Conservation (phyloP, 2,329 filamentous ascomycete species). For the Fusarium begoniae region DNA sequence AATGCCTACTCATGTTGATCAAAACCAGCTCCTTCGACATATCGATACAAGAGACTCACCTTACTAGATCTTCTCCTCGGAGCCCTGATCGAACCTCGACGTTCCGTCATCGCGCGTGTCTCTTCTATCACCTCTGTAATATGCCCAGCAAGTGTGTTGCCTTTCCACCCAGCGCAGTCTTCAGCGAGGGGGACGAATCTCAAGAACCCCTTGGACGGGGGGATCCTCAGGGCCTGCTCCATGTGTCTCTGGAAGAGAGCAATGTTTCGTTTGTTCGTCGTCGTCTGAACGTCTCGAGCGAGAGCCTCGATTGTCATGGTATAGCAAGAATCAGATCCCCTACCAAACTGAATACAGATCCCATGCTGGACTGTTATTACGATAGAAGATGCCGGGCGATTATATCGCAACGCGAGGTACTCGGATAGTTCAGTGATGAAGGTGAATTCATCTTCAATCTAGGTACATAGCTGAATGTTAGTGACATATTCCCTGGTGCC, state of each 20-base stretch:
- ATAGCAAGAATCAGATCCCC: slow-evolving; percentile 82
- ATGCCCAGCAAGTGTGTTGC: slow-evolving; percentile 74
- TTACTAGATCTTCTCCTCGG: slow-evolving; percentile 29
- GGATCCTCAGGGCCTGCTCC: slow-evolving; percentile 73
- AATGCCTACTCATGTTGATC: slow-evolving; percentile 11
- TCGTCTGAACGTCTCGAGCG: slow-evolving; percentile 72
- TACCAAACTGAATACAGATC: slow-evolving; percentile 77
- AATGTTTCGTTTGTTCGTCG: slow-evolving; percentile 83
- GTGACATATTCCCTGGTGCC: background rate
- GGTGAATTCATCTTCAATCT: slow-evolving; percentile 80
- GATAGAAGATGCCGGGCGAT: slow-evolving; percentile 76
- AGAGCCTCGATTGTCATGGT: slow-evolving; percentile 78
- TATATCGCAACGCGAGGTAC: slow-evolving; percentile 78
- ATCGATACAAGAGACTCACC: slow-evolving; percentile 1
- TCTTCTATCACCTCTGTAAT: slow-evolving; percentile 50
- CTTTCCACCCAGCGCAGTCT: slow-evolving; percentile 75
- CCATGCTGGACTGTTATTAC: slow-evolving; percentile 81
- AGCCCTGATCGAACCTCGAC: slow-evolving; percentile 4
- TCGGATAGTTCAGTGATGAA: slow-evolving; percentile 79
- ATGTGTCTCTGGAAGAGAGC: slow-evolving; percentile 81
- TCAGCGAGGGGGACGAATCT: slow-evolving; percentile 76
- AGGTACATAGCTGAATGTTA: background rate
- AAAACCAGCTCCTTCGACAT: background rate
- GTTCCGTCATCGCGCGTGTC: background rate
- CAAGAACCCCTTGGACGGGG: slow-evolving; percentile 73